phyloP scores from a whole-genome alignment of 331 rosid species.

The Quercus tomentella region DNA sequence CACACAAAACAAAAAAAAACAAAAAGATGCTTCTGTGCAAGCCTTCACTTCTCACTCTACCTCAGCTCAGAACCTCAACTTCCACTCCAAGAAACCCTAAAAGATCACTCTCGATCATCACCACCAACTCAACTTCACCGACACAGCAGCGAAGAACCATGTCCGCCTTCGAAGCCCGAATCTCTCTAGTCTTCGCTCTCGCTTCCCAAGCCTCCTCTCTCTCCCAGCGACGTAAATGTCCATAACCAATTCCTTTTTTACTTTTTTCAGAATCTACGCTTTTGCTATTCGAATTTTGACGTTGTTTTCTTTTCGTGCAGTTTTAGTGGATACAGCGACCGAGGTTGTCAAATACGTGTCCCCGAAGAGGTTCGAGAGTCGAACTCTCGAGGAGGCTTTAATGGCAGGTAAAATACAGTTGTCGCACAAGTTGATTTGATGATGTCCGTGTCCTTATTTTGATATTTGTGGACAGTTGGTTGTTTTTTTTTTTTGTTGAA shows the following conservation, averaged over 20 bases:
- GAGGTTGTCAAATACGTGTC: slow-evolving; percentile 73
- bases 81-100: slow-evolving; percentile 16
- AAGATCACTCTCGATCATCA: slow-evolving; percentile 15
- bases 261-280: neutral
- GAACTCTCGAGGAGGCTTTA: slow-evolving; percentile 76
- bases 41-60: slow-evolving; percentile 12
- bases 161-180: slow-evolving; percentile 70
- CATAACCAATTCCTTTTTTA: neutral
- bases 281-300: neutral
- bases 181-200: slow-evolving; percentile 74
- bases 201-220: slow-evolving; percentile 65
- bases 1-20: neutral
- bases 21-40: slow-evolving; percentile 32
- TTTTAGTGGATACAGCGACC: slow-evolving; percentile 48
- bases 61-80: slow-evolving; percentile 1
- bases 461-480: too few relatives aligned
- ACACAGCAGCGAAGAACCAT: slow-evolving; percentile 39
- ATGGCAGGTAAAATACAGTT: slow-evolving; percentile 47
- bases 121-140: slow-evolving; percentile 36
- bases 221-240: slow-evolving; percentile 73
- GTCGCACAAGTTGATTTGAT: too few relatives aligned
- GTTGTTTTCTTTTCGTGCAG: slow-evolving; percentile 27
- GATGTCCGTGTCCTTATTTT: too few relatives aligned
- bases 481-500: too few relatives aligned
- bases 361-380: slow-evolving; percentile 78